Conservation (phyloP, 129 eudicot genomes). For the Arctium lappa region DNA sequence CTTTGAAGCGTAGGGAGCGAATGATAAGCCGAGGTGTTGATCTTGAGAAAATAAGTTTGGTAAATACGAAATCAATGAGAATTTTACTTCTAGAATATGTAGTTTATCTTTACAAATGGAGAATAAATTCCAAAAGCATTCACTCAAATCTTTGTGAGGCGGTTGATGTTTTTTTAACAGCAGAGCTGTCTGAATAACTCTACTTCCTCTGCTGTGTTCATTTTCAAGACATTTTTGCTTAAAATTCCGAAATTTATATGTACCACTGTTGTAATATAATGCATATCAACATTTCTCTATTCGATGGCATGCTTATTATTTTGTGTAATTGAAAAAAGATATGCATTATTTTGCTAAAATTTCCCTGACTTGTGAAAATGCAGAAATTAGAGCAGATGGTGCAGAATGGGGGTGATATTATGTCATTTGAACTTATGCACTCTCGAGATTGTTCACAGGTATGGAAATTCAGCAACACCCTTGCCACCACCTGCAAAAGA, state of each 20-base stretch:
- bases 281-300: background rate
- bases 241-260: too few species aligned
- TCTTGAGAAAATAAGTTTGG: constrained; percentile 71
- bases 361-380: constrained; percentile 11
- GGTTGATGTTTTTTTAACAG: background rate
- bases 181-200: background rate
- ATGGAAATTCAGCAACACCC: background rate
- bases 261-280: too few species aligned
- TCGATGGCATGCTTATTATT: background rate
- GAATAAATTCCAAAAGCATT: background rate
- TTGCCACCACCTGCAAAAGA: background rate
- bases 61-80: constrained; percentile 34
- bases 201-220: background rate
- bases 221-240: background rate
- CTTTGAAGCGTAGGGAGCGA: constrained; percentile 75
- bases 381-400: constrained; percentile 88
- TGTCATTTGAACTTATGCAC: constrained; percentile 72
- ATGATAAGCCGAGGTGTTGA: constrained; percentile 81
- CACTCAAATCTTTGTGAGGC: background rate
- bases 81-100: background rate
- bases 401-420: constrained; percentile 50
- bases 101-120: background rate
- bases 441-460: constrained; percentile 90
- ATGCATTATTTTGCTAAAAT: background rate
- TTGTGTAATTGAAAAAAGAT: background rate